phyloP scores from a whole-genome alignment of 192 early-diverging fungal genomes.

The Haplosporangium gracile region DNA sequence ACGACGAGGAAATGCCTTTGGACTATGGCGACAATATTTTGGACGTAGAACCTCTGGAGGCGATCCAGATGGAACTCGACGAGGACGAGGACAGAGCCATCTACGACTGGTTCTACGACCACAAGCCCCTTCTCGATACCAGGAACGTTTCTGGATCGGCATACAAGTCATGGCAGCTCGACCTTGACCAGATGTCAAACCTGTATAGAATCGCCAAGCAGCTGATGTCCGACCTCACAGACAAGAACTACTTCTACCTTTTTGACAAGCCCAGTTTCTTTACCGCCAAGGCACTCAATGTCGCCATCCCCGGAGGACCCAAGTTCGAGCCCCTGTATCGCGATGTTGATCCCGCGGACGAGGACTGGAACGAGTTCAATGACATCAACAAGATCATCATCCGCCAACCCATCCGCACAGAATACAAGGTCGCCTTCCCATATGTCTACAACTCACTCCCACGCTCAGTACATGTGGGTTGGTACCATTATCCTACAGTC shows the following conservation, averaged over 20 bases:
- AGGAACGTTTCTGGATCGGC: slow-evolving; percentile 90
- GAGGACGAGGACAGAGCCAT: slow-evolving; percentile 94
- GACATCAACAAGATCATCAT: slow-evolving; percentile 99
- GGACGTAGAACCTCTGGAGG: slow-evolving; percentile 97
- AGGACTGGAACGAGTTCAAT: slow-evolving; percentile 99
- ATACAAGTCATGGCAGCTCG: slow-evolving; percentile 91
- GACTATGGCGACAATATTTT: slow-evolving; percentile 99
- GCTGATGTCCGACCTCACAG: slow-evolving; percentile 93
- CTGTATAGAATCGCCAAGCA: slow-evolving; percentile 93
- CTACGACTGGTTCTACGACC: slow-evolving; percentile 97
- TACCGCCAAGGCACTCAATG: slow-evolving; percentile 97
- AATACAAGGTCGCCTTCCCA: slow-evolving; percentile 99
- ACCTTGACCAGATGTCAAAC: slow-evolving; percentile 95
- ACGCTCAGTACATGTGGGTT: slow-evolving; percentile 89
- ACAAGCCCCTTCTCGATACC: slow-evolving; percentile 84
- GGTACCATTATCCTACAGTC: slow-evolving; percentile 95
- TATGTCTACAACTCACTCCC: slow-evolving; percentile 98
- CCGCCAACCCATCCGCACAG: slow-evolving; percentile 97
- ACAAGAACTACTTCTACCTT: slow-evolving; percentile 98
- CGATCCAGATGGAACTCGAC: slow-evolving; percentile 99
- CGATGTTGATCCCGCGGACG: slow-evolving; percentile 96
- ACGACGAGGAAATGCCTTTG: slow-evolving; percentile 98
- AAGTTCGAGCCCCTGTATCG: slow-evolving; percentile 98
- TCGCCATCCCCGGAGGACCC: slow-evolving; percentile 98
- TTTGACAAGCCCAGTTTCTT: slow-evolving; percentile 97